Evolutionary conservation across 306 rosid genomes (phyloP), one percentile per base, ranked within the genome.

Genomic region (Leucaena leucocephala): DNA sequence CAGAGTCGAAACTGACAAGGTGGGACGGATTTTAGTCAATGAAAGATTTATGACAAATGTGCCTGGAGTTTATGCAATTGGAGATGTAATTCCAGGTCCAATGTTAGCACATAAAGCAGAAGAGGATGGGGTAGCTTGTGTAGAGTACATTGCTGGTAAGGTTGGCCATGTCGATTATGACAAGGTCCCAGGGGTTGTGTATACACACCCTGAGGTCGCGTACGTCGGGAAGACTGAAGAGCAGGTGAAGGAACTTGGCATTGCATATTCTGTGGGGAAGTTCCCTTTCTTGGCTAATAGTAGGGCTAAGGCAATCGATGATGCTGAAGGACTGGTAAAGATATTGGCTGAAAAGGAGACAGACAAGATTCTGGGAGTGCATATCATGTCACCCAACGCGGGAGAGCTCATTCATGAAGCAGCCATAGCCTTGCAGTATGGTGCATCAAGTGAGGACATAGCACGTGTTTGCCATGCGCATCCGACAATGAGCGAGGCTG

Each of bases 91-190:
- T 85, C 97, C 99, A 0, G 99, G 99, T 55, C 99, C 99, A 8
- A 93, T 96, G 99, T 85, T 96, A 44, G 99, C 99, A 58, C 99
- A 96, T 86, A 96, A 96, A 88, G 99, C 99, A 5, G 99, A 96
- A 84, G 98, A 96, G 85, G 99, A 96, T 67, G 99, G 99, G 1
- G 94, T 96, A 69, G 99, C 99, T 61, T 96, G 99, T 54, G 99
- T 96, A 10, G 99, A 96, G 87, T 96, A 80, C 91, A 82, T 96
- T 33, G 98, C 99, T 8, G 98, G 98, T 68, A 93, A 96, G 89
- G 84, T 80, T 54, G 99, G 99, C 55, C 99, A 96, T 74, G 98
- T 96, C 34, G 99, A 96, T 90, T 96, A 96, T 59, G 99, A 96
- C 93, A 86, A 86, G 85, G 99, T 96, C 65, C 99, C 99, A 2